Conservation (phyloP, 2,329 filamentous ascomycete species). For the Fulvia fulva region DNA sequence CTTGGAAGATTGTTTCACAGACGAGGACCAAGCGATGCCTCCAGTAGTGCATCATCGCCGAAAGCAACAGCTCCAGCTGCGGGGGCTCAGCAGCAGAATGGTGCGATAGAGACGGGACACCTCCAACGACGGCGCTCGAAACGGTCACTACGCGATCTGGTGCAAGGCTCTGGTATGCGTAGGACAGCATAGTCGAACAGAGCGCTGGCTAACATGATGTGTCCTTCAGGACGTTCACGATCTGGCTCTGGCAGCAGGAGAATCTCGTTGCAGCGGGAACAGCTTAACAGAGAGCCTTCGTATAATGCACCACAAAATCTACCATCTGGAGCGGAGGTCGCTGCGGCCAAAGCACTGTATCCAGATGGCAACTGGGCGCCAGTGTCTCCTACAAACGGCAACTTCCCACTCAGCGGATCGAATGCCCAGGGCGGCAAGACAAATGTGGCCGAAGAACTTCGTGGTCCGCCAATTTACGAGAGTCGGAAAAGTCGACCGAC, state of each 20-base stretch:
- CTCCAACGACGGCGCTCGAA: not conserved
- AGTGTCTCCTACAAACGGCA: not conserved
- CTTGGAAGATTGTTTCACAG: constrained; percentile 48
- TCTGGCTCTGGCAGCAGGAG: not conserved
- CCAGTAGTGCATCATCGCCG: not conserved
- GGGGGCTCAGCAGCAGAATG: not conserved
- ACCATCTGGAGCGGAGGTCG: not conserved
- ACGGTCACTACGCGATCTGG: not conserved
- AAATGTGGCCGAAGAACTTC: not conserved
- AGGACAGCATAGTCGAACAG: not conserved
- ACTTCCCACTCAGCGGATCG: not conserved
- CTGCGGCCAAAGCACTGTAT: constrained; percentile 1
- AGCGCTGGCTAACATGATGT: not conserved
- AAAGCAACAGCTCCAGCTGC: not conserved
- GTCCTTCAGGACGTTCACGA: not conserved
- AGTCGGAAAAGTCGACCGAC: not conserved
- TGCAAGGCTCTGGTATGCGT: constrained; percentile 45
- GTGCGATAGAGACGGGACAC: not conserved
- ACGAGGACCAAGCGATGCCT: constrained; percentile 1
- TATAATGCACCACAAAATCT: not conserved
- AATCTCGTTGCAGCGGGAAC: not conserved
- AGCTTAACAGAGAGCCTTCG: not conserved
- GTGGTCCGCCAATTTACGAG: not conserved
- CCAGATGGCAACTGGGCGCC: not conserved
- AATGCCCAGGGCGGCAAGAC: not conserved